Percentiles rank a stretch among this genome's conserved stretches.
These are phyloP conservation scores for Diophrys appendiculata DNA, from an alignment of 73 alveolate species.

Conservation along the genomic window DNA sequence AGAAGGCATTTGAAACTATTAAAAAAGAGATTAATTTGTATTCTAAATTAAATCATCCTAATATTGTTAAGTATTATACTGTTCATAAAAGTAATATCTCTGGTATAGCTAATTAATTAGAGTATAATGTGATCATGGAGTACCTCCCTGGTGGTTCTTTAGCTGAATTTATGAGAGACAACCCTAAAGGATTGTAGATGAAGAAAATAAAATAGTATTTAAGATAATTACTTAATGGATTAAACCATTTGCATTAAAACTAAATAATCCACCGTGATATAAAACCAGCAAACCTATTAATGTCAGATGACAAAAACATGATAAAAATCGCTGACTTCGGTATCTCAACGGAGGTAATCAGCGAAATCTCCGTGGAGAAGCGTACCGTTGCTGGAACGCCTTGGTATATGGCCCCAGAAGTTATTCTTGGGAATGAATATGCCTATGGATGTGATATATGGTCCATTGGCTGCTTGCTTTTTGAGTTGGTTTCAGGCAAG, in stretches of 20 bases:
- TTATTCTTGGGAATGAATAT: slow-evolving; percentile 11
- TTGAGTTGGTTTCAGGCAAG: slow-evolving; percentile 81
- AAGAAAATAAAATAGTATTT: neutral
- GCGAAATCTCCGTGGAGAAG: neutral
- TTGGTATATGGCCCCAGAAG: slow-evolving; percentile 40
- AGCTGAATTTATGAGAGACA: neutral
- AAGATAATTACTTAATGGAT: neutral
- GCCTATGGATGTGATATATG: slow-evolving; percentile 83
- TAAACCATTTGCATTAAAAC: neutral
- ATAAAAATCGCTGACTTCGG: slow-evolving; percentile 11
- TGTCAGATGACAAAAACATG: neutral
- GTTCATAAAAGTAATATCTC: slow-evolving; percentile 24
- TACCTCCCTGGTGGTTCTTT: slow-evolving; percentile 3
- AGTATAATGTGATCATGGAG: slow-evolving; percentile 8
- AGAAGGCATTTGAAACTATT: slow-evolving; percentile 21
- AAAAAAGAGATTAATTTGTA: slow-evolving; percentile 30
- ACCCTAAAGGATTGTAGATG: neutral
- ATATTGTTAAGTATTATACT: slow-evolving; percentile 27
- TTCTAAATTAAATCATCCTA: slow-evolving; percentile 9
- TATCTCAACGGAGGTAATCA: slow-evolving; percentile 13
- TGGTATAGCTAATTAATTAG: neutral
- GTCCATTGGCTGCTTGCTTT: slow-evolving; percentile 97
- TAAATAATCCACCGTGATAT: slow-evolving; percentile 5
- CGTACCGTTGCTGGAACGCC: slow-evolving; percentile 28
- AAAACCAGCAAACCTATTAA: slow-evolving; percentile 7